A percentile compares a stretch with the other conserved stretches of the same genome.
phyloP scores from a whole-genome alignment of 1,284 basidiomycete species.

The Acaromyces ingoldii region DNA sequence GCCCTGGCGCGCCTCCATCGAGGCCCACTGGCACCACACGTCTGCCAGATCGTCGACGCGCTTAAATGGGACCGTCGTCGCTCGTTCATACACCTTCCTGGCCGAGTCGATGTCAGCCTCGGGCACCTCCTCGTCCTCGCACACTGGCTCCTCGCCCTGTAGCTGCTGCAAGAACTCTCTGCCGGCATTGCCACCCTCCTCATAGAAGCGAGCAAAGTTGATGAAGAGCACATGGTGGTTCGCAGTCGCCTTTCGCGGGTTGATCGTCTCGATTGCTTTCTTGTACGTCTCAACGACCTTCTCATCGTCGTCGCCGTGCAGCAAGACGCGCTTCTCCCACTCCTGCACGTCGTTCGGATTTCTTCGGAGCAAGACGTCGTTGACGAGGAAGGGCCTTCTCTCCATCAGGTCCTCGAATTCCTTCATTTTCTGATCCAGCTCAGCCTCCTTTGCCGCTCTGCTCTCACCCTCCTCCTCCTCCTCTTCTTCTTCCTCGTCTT shows the following conservation, averaged over 20 bases:
- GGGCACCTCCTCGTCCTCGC: conserved; percentile 58
- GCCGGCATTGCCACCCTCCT: conserved; percentile 69
- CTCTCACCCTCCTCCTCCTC: conserved; percentile 21
- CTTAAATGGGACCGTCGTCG: conserved; percentile 83
- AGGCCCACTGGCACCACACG: conserved; percentile 98
- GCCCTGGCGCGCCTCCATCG: conserved; percentile 92
- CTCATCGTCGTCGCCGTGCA: conserved; percentile 87
- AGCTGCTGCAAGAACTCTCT: too few species aligned
- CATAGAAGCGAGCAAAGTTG: conserved; percentile 96
- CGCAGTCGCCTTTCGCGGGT: conserved; percentile 82
- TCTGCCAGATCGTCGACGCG: conserved; percentile 97
- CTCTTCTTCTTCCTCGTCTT: conserved; percentile 20
- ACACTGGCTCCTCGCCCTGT: conserved; percentile 61
- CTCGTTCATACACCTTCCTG: conserved; percentile 87
- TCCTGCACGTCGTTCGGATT: conserved; percentile 98
- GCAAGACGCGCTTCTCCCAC: conserved; percentile 95
- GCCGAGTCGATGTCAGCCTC: conserved; percentile 70
- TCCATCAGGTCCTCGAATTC: conserved; percentile 94
- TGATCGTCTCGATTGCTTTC: conserved; percentile 79
- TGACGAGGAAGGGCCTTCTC: conserved; percentile 88
- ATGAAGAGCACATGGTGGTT: conserved; percentile 86
- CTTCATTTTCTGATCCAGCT: conserved; percentile 84
- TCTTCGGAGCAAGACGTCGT: conserved; percentile 85
- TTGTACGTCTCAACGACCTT: conserved; percentile 92
- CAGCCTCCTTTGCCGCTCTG: conserved; percentile 68